Evolutionary conservation across 306 rosid species (phyloP).

Genomic region (Comarum palustre): DNA sequence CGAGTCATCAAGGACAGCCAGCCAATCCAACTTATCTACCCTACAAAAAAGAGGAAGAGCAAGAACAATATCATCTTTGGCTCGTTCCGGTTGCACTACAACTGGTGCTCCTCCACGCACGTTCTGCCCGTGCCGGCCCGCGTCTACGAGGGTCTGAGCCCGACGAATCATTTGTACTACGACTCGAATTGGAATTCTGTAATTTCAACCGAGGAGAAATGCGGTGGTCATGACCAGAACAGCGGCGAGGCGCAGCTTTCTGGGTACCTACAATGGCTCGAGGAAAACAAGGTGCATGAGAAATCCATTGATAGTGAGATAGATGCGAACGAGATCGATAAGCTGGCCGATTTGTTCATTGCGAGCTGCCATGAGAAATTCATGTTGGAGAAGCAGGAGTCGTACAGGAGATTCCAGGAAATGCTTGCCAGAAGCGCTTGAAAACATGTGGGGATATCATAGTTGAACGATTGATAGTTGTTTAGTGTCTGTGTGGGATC

Average conservation of each 20-base stretch:
- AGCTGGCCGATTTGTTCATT: constrained; percentile 73
- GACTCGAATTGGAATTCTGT: constrained; percentile 42
- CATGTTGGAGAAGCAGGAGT: constrained; percentile 82
- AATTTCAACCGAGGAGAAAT: constrained; percentile 19
- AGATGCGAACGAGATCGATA: constrained; percentile 55
- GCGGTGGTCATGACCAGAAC: constrained; percentile 11
- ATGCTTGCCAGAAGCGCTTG: constrained; percentile 69
- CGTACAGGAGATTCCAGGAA: constrained; percentile 69
- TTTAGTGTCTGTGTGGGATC: neutral
- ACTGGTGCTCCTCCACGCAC: constrained; percentile 75
- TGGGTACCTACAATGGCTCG: constrained; percentile 82
- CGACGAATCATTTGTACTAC: constrained; percentile 28
- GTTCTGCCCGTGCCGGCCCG: constrained; percentile 53
- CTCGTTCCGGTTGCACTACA: constrained; percentile 83
- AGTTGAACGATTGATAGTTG: neutral
- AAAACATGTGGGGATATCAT: neutral
- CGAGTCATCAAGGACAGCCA: constrained; percentile 30
- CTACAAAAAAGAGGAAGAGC: constrained; percentile 21
- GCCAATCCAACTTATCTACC: constrained; percentile 22
- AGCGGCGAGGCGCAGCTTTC: constrained; percentile 46
- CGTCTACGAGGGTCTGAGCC: constrained; percentile 37
- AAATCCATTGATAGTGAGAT: neutral
- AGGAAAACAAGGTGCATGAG: constrained; percentile 42
- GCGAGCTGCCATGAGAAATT: constrained; percentile 77
- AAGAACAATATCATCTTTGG: constrained; percentile 56